Evolutionary conservation across 2,329 filamentous ascomycete species (phyloP).

Genomic region (Sporothrix sp.): DNA sequence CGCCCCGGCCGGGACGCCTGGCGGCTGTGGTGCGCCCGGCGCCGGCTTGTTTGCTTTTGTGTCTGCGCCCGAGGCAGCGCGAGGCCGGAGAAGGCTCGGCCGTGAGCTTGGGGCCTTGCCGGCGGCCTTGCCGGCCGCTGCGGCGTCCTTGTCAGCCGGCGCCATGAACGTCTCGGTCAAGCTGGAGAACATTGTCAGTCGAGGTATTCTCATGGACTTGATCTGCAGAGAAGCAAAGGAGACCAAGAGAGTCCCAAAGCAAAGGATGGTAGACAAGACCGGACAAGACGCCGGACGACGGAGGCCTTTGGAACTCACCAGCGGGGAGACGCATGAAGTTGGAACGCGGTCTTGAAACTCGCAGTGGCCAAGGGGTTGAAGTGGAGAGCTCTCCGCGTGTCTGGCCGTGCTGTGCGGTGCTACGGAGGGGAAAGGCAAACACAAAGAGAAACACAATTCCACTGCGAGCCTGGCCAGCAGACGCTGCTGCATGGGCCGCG

Average conservation of each 20-base stretch:
- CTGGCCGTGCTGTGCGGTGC: too few relatives aligned
- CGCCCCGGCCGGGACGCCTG: conserved; percentile 15
- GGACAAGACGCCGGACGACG: neutral
- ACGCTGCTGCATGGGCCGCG: neutral
- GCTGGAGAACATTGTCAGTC: conserved; percentile 23
- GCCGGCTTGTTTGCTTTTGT: neutral
- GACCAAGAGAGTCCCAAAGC: too few relatives aligned
- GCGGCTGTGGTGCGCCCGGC: conserved; percentile 14
- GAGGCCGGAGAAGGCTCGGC: conserved; percentile 23
- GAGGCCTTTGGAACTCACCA: conserved; percentile 3
- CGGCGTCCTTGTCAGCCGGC: conserved; percentile 19
- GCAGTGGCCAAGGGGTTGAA: conserved; percentile 1
- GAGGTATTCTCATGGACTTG: neutral
- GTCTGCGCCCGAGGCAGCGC: conserved; percentile 22
- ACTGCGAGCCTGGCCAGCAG: conserved; percentile 2
- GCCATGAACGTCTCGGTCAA: conserved; percentile 24
- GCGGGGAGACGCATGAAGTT: conserved; percentile 14
- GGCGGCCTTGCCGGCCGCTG: conserved; percentile 11
- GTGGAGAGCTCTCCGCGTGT: too few relatives aligned
- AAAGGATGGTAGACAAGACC: too few relatives aligned
- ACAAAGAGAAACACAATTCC: conserved; percentile 1
- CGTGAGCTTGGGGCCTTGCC: conserved; percentile 14
- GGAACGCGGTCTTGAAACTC: conserved; percentile 15
- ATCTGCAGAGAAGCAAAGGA: neutral
- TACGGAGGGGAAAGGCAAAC: neutral